These are phyloP conservation scores for Populus tremula DNA, from an alignment of 345 rosid genomes.

Conservation along the genomic window DNA sequence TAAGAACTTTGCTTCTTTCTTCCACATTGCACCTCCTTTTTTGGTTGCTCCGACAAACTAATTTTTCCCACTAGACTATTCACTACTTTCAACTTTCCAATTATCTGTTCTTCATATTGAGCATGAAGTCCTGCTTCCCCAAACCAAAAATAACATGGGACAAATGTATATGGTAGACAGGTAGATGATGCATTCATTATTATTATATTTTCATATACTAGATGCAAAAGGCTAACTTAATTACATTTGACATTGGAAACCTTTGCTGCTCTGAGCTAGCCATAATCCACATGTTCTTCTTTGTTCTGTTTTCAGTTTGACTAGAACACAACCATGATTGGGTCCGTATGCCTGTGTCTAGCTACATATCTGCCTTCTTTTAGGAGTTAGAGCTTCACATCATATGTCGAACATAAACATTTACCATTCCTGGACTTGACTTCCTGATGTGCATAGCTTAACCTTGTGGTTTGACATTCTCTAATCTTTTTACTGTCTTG, in stretches of 20 bases:
- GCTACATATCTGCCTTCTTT: background rate
- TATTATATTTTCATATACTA: too few species aligned
- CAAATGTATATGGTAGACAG: too few species aligned
- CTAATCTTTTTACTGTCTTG: background rate
- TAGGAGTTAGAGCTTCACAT: background rate
- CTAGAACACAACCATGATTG: background rate
- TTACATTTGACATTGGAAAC: background rate
- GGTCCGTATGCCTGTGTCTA: background rate
- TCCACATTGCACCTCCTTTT: background rate
- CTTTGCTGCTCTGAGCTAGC: background rate
- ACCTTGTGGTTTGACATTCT: background rate
- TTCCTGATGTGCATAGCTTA: background rate
- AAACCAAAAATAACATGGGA: too few species aligned
- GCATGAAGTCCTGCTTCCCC: background rate
- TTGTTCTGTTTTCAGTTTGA: background rate
- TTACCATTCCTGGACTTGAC: background rate
- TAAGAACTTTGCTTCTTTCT: background rate
- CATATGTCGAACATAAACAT: background rate
- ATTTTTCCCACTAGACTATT: background rate
- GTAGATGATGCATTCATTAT: too few species aligned
- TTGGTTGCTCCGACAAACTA: background rate
- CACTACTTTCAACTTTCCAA: background rate
- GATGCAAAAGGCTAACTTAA: background rate
- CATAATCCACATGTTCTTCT: background rate
- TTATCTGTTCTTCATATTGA: background rate